Evolutionary conservation across 805 yeast species (phyloP).

Genomic region (Lipomyces kockii): DNA sequence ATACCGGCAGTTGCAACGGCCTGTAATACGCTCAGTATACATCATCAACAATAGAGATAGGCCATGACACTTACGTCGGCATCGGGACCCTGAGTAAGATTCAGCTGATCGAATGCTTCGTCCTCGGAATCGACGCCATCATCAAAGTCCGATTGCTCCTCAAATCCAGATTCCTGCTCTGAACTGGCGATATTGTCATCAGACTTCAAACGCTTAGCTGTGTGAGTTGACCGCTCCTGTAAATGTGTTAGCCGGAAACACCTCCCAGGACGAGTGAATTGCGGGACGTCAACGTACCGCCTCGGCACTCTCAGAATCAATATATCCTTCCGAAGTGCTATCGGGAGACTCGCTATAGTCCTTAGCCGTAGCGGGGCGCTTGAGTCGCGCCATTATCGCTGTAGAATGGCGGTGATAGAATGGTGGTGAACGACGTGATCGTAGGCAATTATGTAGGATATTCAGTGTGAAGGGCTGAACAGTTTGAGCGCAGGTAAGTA

Average conservation of each 20-base stretch:
- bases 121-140: not conserved
- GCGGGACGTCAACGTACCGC: not conserved
- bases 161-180: not conserved
- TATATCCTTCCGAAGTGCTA: not conserved
- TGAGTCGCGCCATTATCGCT: not conserved
- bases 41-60: not conserved
- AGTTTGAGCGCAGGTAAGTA: not conserved
- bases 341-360: not conserved
- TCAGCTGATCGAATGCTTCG: not conserved
- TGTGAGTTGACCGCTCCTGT: not conserved
- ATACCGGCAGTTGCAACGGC: constrained; percentile 53
- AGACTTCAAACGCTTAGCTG: not conserved
- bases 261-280: not conserved
- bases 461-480: not conserved
- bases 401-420: not conserved
- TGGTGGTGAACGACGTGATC: not conserved
- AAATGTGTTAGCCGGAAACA: not conserved
- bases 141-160: not conserved
- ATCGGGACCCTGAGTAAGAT: not conserved
- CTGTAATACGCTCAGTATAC: constrained; percentile 5
- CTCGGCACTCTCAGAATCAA: not conserved
- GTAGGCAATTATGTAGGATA: not conserved
- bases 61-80: not conserved
- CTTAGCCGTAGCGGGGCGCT: not conserved
- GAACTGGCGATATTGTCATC: not conserved